Evolutionary conservation across 2,329 filamentous ascomycete genomes (phyloP).

Genomic region (Aspergillus pseudoterreus): DNA sequence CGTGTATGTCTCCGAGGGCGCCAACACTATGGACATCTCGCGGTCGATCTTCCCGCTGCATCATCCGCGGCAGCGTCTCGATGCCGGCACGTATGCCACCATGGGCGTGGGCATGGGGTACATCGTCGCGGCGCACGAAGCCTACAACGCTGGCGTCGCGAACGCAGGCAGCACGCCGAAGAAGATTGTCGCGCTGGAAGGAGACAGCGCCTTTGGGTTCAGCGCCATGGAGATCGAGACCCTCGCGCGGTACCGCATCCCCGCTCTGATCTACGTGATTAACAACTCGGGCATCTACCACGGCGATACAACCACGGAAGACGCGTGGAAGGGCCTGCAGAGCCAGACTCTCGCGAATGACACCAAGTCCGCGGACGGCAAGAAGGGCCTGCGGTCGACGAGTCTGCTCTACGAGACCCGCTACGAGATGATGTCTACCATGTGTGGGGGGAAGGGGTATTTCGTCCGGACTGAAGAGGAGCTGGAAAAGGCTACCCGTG

Average conservation of each 20-base stretch:
- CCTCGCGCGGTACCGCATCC: conserved; percentile 53
- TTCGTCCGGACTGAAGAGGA: conserved; percentile 52
- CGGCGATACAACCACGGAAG: conserved; percentile 38
- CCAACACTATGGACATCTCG: conserved; percentile 61
- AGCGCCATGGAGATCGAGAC: conserved; percentile 56
- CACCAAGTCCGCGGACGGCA: conserved; percentile 17
- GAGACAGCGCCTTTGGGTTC: conserved; percentile 56
- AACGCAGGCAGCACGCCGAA: conserved; percentile 38
- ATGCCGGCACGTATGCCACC: conserved; percentile 57
- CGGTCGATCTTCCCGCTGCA: conserved; percentile 53
- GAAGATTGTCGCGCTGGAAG: conserved; percentile 55
- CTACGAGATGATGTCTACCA: conserved; percentile 55
- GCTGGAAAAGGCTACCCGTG: conserved; percentile 47
- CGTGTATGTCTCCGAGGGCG: conserved; percentile 57
- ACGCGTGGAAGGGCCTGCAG: conserved; percentile 46
- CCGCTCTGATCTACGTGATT: conserved; percentile 53
- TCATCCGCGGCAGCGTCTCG: conserved; percentile 53
- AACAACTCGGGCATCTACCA: conserved; percentile 55
- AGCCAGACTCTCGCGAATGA: conserved; percentile 35
- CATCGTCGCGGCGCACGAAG: conserved; percentile 54
- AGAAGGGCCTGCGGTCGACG: conserved; percentile 44
- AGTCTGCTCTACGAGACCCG: conserved; percentile 53
- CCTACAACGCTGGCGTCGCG: conserved; percentile 46
- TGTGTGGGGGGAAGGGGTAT: conserved; percentile 53
- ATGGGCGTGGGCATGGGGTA: conserved; percentile 59